These are phyloP conservation scores for Myxozyma mucilagina DNA, from an alignment of 805 yeast species.

Conservation along the genomic window DNA sequence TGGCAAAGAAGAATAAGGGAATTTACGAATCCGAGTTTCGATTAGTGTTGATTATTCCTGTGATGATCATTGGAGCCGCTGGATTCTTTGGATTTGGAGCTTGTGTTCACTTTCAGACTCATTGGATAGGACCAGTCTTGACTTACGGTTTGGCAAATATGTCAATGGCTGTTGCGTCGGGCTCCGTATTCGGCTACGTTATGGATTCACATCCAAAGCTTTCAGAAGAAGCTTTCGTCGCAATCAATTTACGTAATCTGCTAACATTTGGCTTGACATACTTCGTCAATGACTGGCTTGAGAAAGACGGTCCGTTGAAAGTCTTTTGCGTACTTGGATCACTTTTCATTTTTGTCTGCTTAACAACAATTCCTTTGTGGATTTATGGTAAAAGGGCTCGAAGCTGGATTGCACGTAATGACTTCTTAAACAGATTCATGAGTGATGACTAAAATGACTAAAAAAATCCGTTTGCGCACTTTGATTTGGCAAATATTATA, in stretches of 20 bases:
- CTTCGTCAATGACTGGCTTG: constrained; percentile 12
- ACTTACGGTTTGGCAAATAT: constrained; percentile 3
- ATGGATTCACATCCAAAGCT: constrained; percentile 6
- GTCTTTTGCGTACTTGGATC: constrained; percentile 1
- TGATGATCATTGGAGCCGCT: constrained; percentile 46
- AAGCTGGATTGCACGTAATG: constrained; percentile 1
- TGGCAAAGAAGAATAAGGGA: constrained; percentile 53
- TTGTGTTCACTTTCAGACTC: constrained; percentile 44
- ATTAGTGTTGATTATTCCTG: constrained; percentile 54
- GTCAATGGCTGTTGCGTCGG: constrained; percentile 2
- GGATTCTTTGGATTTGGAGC: constrained; percentile 68
- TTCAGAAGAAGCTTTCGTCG: constrained; percentile 5
- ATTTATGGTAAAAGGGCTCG: constrained; percentile 8
- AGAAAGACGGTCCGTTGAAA: neutral
- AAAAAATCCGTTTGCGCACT: no score
- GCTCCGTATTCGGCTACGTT: constrained; percentile 5
- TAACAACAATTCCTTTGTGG: neutral
- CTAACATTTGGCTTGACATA: constrained; percentile 1
- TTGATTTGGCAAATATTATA: no score
- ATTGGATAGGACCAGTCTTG: constrained; percentile 5
- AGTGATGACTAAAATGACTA: neutral
- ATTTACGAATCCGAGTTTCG: constrained; percentile 65
- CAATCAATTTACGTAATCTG: constrained; percentile 6
- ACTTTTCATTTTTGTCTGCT: neutral
- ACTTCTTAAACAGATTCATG: neutral